A percentile compares a stretch with the other conserved stretches of the same genome.
Conservation (phyloP, 257 asterid genomes). For the Rubia yunnanensis region DNA sequence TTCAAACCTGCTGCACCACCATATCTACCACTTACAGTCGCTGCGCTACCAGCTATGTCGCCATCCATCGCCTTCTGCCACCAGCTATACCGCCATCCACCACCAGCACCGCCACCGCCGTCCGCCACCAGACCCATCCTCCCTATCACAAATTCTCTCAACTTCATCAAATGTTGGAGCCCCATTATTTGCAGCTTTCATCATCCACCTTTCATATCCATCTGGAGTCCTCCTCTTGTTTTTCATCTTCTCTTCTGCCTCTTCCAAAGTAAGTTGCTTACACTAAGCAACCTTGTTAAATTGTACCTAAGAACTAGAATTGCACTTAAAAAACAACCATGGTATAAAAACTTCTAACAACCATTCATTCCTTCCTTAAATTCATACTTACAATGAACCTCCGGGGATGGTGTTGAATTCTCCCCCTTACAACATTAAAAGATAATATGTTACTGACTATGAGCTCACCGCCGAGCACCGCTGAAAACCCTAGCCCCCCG, state of each 20-base stretch:
- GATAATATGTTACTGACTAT: slow-evolving; percentile 90
- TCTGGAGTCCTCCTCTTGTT: slow-evolving; percentile 96
- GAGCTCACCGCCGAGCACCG: too few relatives aligned
- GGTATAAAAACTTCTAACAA: background rate
- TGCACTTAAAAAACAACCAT: background rate
- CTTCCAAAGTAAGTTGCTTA: slow-evolving; percentile 95
- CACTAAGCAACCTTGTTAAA: slow-evolving; percentile 95
- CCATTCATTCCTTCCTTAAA: background rate
- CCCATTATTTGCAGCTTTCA: slow-evolving; percentile 93
- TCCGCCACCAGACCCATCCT: slow-evolving; percentile 59
- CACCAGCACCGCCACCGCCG: too few relatives aligned
- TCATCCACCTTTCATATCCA: slow-evolving; percentile 98
- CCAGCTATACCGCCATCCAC: too few relatives aligned
- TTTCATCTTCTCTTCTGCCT: slow-evolving; percentile 98
- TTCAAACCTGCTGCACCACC: too few relatives aligned
- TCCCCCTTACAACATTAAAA: slow-evolving; percentile 86
- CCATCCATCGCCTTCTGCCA: too few relatives aligned
- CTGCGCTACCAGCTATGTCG: too few relatives aligned
- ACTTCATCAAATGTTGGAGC: slow-evolving; percentile 94
- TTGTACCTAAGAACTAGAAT: slow-evolving; percentile 53
- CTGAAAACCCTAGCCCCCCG: too few relatives aligned
- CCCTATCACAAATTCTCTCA: slow-evolving; percentile 61
- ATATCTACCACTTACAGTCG: too few relatives aligned
- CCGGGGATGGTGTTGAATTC: slow-evolving; percentile 96
- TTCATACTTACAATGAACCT: slow-evolving; percentile 69